These are phyloP conservation scores for Malus fusca DNA, from an alignment of 306 rosid genomes.

Conservation along the genomic window DNA sequence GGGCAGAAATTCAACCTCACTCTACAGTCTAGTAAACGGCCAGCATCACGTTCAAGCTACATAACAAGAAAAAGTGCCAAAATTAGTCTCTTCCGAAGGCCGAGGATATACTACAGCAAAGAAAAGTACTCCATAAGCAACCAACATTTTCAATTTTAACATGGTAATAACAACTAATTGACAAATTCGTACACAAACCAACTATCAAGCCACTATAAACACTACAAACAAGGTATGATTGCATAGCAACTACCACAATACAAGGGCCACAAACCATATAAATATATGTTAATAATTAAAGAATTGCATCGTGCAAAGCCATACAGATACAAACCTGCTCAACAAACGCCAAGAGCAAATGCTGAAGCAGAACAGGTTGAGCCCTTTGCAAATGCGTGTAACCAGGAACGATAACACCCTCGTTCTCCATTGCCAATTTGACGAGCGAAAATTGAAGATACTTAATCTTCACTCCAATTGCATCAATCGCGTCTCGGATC, in stretches of 20 bases:
- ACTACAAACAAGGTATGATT: background rate
- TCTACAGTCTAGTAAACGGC: conserved; percentile 81
- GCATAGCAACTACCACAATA: background rate
- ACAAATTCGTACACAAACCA: background rate
- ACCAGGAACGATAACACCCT: conserved; percentile 86
- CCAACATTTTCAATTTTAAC: background rate
- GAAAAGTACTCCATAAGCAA: background rate
- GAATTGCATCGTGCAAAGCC: no score
- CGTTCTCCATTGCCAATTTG: conserved; percentile 37
- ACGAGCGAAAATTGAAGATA: conserved; percentile 65
- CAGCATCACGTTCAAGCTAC: conserved; percentile 90
- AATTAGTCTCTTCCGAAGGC: conserved; percentile 10
- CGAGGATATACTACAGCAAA: background rate
- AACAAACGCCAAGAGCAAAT: conserved; percentile 77
- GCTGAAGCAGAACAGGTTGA: conserved; percentile 80
- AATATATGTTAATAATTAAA: background rate
- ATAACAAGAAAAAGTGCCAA: conserved; percentile 16
- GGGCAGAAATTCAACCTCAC: conserved; percentile 83
- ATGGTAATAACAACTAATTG: background rate
- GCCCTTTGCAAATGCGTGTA: conserved; percentile 93
- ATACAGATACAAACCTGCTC: conserved; percentile 62
- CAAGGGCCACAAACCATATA: background rate
- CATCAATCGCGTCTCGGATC: conserved; percentile 89
- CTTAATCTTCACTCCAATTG: conserved; percentile 36
- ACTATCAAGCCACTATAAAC: background rate